Evolutionary conservation across 345 rosid species (phyloP), one percentile per base, ranked within the genome.

Genomic region (Citrus reticulata): DNA sequence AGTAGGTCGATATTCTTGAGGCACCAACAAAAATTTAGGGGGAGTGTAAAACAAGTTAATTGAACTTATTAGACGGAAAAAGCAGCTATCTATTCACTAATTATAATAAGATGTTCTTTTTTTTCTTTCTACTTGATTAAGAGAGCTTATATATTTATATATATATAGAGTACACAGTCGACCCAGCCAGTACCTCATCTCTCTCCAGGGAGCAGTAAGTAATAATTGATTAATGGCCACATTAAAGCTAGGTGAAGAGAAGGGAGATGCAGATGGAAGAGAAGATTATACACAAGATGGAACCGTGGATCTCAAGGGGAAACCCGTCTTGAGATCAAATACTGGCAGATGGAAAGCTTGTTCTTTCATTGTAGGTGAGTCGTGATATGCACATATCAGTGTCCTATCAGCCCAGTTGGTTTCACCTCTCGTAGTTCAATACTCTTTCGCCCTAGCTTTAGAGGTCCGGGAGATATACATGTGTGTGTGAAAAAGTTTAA

Each of bases 261-360:
- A 76, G 22, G 85, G 86, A 57, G 27, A 58, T 20, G 80, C 60
- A 62, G 75, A 65, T 35, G 86, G 81, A 1, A 75, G 77, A 39
- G 70, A 83, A 6, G 88, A 84, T 58, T 84, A 77, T 35, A 83
- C 95, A 17, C 81, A 86, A 79, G 95, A 91, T 85, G 92, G 93
- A 19, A 86, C 84, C 42, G 84, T 90, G 46, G 90, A 90, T 78
- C 88, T 88, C 75, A 85, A 80, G 71, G 91, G 90, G 16, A 81
- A 74, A 58, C 91, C 92, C 16, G 77, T 86, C 30, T 74, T 88
- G 40, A 83, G 95, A 76, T 87, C 88, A 39, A 83, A 79, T 3
- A 88, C 92, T 6, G 92, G 93, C 0, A 77, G 86, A 80, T 91
- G 93, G 93, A 85, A 27, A 80, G 92, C 93, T 57, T 87, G 89